phyloP scores from a whole-genome alignment of 176 grass and related monocot species.

The Cymbopogon citratus region DNA sequence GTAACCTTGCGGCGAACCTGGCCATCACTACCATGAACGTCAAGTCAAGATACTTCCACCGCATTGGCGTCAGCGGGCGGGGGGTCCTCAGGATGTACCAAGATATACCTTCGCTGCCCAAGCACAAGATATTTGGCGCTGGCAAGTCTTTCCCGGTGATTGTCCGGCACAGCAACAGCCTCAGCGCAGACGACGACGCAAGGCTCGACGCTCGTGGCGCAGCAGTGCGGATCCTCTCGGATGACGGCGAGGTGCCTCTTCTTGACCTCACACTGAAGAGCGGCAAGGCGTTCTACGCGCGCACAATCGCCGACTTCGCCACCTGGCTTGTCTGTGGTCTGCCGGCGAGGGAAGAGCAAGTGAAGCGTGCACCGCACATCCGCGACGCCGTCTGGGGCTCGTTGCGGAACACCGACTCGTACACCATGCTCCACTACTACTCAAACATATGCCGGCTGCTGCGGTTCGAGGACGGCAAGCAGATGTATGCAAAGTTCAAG shows the following conservation, averaged over 20 bases:
- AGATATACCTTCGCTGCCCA: conserved; percentile 39
- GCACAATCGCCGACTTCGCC: conserved; percentile 55
- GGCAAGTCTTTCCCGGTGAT: conserved; percentile 49
- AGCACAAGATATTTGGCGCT: conserved; percentile 56
- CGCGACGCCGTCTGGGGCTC: conserved; percentile 67
- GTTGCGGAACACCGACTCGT: conserved; percentile 56
- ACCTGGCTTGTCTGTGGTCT: conserved; percentile 65
- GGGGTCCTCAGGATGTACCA: conserved; percentile 50
- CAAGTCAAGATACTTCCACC: conserved; percentile 73
- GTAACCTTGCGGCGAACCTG: conserved; percentile 60
- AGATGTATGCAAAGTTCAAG: conserved; percentile 75
- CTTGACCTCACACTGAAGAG: conserved; percentile 63
- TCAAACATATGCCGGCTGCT: conserved; percentile 65
- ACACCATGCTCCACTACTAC: conserved; percentile 60
- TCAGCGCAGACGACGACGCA: conserved; percentile 71
- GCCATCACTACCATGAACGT: conserved; percentile 75
- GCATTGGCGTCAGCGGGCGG: conserved; percentile 49
- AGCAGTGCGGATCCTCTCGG: conserved; percentile 51
- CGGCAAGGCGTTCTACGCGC: conserved; percentile 61
- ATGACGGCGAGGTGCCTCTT: conserved; percentile 43
- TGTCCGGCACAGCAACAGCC: conserved; percentile 69
- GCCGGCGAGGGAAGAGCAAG: conserved; percentile 58
- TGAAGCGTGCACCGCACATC: conserved; percentile 53
- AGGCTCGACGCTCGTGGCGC: conserved; percentile 61
- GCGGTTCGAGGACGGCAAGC: conserved; percentile 51